Evolutionary conservation across 2,329 filamentous ascomycete genomes (phyloP), one percentile per base, ranked within the genome.

Genomic region (Elsinoe ampelina): DNA sequence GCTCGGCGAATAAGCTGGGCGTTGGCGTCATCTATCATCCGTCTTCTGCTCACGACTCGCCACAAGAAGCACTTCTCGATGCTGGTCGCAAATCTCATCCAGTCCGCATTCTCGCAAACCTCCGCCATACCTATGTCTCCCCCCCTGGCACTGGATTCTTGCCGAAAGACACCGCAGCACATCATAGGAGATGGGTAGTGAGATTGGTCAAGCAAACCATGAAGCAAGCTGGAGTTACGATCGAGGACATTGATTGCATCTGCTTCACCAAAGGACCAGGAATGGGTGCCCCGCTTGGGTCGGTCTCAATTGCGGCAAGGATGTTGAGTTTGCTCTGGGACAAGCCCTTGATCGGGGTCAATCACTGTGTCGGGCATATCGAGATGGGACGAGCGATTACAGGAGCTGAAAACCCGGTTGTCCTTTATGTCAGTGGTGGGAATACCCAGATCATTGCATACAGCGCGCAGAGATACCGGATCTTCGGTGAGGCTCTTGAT

Each of bases 391-490:
- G 93, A 52, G 81, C 87, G 59, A 95, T 98, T 68, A 97, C 93
- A 3, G 87, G 89, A 58, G 90, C 93, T 13, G 75, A 81, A 20
- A 92, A 98, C 72, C 93, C 93, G 0, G 91, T 97, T 35, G 93
- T 98, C 48, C 77, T 98, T 38, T 98, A 98, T 72, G 93, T 97
- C 39, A 89, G 84, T 19, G 93, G 93, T 60, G 93, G 93, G 58
- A 98, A 98, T 76, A 95, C 92, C 12, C 92, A 98, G 74, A 92
- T 97, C 22, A 97, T 97, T 63, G 93, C 93, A 47, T 98, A 97
- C 74, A 90, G 89, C 35, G 87, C 92, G 62, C 88, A 91, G 69
- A 82, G 92, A 58, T 98, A 98, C 75, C 86, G 93, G 58, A 98
- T 98, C 69, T 98, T 98, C 70, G 93, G 93, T 60, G 93, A 98